Percentiles rank a stretch among this genome's conserved stretches.
Evolutionary conservation across 306 rosid species (phyloP).

Genomic region (Carpinus viminea): DNA sequence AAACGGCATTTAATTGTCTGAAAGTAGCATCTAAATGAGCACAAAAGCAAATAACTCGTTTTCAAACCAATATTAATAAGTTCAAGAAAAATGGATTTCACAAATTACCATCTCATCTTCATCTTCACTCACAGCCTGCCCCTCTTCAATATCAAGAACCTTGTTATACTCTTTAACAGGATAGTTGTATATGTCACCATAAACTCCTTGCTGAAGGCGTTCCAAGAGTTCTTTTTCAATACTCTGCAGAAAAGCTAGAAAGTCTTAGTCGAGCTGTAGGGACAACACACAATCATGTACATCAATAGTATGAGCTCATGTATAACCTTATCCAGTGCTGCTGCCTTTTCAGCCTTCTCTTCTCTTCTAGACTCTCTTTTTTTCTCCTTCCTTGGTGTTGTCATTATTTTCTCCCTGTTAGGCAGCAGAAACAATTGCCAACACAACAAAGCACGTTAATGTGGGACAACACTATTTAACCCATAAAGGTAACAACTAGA

Average conservation of each 20-base stretch:
- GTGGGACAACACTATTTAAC: not conserved
- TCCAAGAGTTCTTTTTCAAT: constrained; percentile 74
- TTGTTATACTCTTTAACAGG: constrained; percentile 50
- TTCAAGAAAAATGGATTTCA: not conserved
- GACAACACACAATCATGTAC: constrained; percentile 10
- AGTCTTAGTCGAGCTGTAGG: constrained; percentile 15
- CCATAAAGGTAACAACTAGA: not conserved
- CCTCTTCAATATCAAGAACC: constrained; percentile 50
- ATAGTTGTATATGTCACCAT: constrained; percentile 66
- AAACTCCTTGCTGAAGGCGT: constrained; percentile 65
- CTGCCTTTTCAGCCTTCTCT: constrained; percentile 81
- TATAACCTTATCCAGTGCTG: constrained; percentile 66
- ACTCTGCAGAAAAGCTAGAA: constrained; percentile 45
- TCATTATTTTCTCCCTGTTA: constrained; percentile 85
- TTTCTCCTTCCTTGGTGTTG: constrained; percentile 76
- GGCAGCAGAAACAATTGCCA: constrained; percentile 13
- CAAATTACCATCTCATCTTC: constrained; percentile 62
- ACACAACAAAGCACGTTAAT: not conserved
- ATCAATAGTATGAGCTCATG: constrained; percentile 17
- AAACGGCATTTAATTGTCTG: not conserved
- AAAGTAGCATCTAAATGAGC: constrained; percentile 1
- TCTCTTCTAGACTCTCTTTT: constrained; percentile 90
- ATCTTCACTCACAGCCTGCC: constrained; percentile 37
- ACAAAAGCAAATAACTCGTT: not conserved
- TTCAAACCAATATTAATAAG: constrained; percentile 6